Evolutionary conservation across 495 filamentous ascomycete species (phyloP).

Genomic region (Lasiosphaeria hispida): DNA sequence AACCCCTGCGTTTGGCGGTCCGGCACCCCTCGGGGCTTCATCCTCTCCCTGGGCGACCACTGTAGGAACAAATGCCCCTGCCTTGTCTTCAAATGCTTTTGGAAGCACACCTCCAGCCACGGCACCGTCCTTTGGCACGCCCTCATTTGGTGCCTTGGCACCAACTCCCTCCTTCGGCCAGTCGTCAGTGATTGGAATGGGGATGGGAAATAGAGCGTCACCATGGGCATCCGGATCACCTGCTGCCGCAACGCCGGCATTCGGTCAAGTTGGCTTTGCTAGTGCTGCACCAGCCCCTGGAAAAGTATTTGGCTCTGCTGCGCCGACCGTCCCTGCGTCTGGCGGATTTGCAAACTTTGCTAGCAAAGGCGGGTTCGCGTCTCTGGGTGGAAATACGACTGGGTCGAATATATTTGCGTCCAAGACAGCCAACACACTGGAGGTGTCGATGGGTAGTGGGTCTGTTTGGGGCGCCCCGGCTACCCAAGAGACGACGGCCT

Average conservation of each 20-base stretch:
- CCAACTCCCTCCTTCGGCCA: slow-evolving; percentile 53
- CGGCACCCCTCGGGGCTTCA: slow-evolving; percentile 38
- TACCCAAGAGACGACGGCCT: slow-evolving; percentile 28
- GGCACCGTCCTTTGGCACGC: slow-evolving; percentile 45
- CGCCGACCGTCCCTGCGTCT: slow-evolving; percentile 23
- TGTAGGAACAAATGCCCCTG: slow-evolving; percentile 26
- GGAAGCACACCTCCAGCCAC: slow-evolving; percentile 34
- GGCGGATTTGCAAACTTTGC: slow-evolving; percentile 62
- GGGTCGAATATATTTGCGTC: slow-evolving; percentile 51
- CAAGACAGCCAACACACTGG: slow-evolving; percentile 32
- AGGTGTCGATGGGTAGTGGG: slow-evolving; percentile 40
- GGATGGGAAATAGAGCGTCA: slow-evolving; percentile 35
- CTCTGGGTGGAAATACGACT: slow-evolving; percentile 38
- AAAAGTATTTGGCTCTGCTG: slow-evolving; percentile 37
- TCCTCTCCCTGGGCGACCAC: slow-evolving; percentile 40
- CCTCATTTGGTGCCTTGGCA: slow-evolving; percentile 39
- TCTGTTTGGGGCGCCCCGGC: no score
- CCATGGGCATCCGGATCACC: slow-evolving; percentile 42
- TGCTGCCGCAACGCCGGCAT: slow-evolving; percentile 30
- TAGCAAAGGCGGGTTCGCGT: slow-evolving; percentile 55
- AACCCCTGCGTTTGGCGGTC: slow-evolving; percentile 37
- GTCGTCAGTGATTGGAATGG: slow-evolving; percentile 31
- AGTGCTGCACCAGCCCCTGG: slow-evolving; percentile 16
- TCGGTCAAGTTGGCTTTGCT: slow-evolving; percentile 41
- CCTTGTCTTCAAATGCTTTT: slow-evolving; percentile 42